Evolutionary conservation across 345 rosid species (phyloP), one percentile per base, ranked within the genome.

Genomic region (Sonneratia caseolaris): DNA sequence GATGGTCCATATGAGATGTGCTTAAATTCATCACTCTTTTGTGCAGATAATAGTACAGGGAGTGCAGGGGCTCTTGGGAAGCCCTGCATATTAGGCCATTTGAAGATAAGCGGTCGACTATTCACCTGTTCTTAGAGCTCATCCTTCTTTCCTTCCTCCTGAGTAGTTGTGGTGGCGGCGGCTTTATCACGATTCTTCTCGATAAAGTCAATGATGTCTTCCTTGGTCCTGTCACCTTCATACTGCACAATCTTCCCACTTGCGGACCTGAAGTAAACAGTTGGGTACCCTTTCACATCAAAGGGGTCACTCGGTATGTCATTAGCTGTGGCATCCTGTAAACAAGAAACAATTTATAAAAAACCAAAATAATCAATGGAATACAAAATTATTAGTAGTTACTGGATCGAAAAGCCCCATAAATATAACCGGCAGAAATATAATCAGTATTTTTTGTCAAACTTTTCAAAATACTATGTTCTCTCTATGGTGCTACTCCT

Each of bases 261-360:
- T 1, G 90, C 81, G 21, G 98, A 84, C 76, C 83, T 86, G 73
- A 95, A 90, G 91, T 80, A 90, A 51, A 95, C 0, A 0, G 97
- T 90, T 2, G 99, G 99, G 82, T 82, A 95, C 42, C 98, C 98
- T 80, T 83, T 79, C 55, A 95, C 96, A 9, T 92, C 89, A 45
- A 89, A 95, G 19, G 82, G 72, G 67, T 82, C 94, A 24, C 13
- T 74, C 16, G 88, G 87, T 74, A 85, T 69, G 71, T 95, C 98
- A 77, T 95, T 95, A 67, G 94, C 87, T 2, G 99, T 90, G 65
- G 92, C 90, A 59, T 95, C 99, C 99, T 95, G 77, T 3, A 70
- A 72, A 45, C 61, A 64, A 70, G 19, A 47, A 62, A 19, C 6
- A 35, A 48, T 16, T 18, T 48, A 37, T 70, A 19, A 18, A 42